These are phyloP conservation scores for Aureobasidium uvarum DNA, from an alignment of 2,329 filamentous ascomycete species.

Conservation along the genomic window DNA sequence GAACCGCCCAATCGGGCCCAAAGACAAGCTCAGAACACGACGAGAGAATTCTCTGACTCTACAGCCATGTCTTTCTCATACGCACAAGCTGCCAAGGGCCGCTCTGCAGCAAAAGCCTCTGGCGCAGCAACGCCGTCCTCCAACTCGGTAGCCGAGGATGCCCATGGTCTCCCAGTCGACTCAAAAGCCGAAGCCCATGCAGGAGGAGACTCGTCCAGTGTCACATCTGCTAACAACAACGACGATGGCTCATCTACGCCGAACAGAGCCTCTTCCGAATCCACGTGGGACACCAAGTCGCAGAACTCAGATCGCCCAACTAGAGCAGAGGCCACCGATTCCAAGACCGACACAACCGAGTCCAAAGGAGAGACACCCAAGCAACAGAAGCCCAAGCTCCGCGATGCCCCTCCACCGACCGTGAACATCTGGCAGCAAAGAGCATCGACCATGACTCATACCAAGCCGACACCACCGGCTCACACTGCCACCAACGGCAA, in stretches of 20 bases:
- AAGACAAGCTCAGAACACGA: slow-evolving; percentile 84
- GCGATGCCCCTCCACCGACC: slow-evolving; percentile 75
- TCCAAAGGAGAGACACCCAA: slow-evolving; percentile 39
- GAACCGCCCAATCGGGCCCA: slow-evolving; percentile 7
- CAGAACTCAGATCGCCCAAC: slow-evolving; percentile 64
- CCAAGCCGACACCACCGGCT: slow-evolving; percentile 47
- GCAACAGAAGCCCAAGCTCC: slow-evolving; percentile 61
- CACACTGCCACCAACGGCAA: slow-evolving; percentile 20
- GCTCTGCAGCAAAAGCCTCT: slow-evolving; percentile 50
- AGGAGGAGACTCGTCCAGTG: slow-evolving; percentile 32
- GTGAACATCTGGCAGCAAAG: slow-evolving; percentile 89
- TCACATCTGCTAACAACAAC: slow-evolving; percentile 56
- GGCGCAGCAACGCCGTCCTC: slow-evolving; percentile 46
- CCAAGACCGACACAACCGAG: slow-evolving; percentile 60
- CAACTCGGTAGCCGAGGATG: slow-evolving; percentile 39
- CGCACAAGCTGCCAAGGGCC: slow-evolving; percentile 89
- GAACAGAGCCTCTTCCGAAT: slow-evolving; percentile 61
- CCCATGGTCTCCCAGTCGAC: slow-evolving; percentile 39
- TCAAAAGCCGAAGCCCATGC: slow-evolving; percentile 34
- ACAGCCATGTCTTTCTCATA: slow-evolving; percentile 67
- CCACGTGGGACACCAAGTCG: slow-evolving; percentile 65
- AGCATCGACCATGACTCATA: slow-evolving; percentile 59
- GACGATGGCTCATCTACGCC: slow-evolving; percentile 61
- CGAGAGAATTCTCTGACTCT: slow-evolving; percentile 51
- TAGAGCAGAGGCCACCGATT: slow-evolving; percentile 55